phyloP scores from a whole-genome alignment of 2,329 filamentous ascomycete species.

The Sporothrix sp. region DNA sequence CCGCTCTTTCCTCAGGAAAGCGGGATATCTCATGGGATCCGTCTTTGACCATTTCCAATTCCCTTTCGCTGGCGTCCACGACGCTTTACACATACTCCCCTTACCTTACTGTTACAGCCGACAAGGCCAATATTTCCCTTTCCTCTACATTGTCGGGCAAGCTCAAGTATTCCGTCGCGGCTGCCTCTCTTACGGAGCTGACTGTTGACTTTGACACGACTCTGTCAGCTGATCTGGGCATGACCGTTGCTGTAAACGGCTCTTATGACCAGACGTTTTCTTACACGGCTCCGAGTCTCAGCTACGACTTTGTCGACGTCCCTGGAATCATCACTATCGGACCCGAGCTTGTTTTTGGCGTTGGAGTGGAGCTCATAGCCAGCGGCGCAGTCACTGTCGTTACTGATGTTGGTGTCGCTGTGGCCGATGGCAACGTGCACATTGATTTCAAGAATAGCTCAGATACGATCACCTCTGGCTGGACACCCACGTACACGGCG shows the following conservation, averaged over 20 bases:
- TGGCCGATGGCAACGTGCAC: slow-evolving; percentile 19
- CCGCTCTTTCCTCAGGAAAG: not conserved
- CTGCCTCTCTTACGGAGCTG: slow-evolving; percentile 26
- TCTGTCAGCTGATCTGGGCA: slow-evolving; percentile 27
- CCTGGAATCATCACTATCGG: slow-evolving; percentile 29
- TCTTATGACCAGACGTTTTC: slow-evolving; percentile 26
- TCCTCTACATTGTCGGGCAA: slow-evolving; percentile 33
- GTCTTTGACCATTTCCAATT: slow-evolving; percentile 29
- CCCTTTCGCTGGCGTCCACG: slow-evolving; percentile 15
- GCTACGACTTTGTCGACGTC: slow-evolving; percentile 29
- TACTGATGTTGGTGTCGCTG: not conserved
- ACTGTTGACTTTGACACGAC: slow-evolving; percentile 34
- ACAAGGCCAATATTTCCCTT: slow-evolving; percentile 27
- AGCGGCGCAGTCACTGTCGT: not conserved
- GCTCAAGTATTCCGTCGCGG: slow-evolving; percentile 31
- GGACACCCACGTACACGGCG: slow-evolving; percentile 18
- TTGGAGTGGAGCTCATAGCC: slow-evolving; percentile 6
- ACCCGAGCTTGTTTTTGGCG: slow-evolving; percentile 7
- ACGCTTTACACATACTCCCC: slow-evolving; percentile 18
- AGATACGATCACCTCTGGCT: slow-evolving; percentile 12
- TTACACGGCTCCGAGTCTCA: slow-evolving; percentile 29
- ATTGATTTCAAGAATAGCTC: slow-evolving; percentile 23
- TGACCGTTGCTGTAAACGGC: slow-evolving; percentile 28
- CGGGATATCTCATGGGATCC: slow-evolving; percentile 26
- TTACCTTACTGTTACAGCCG: slow-evolving; percentile 28